Conservation (phyloP, 1,284 basidiomycete species). For the Apiotrichum laibachii region DNA sequence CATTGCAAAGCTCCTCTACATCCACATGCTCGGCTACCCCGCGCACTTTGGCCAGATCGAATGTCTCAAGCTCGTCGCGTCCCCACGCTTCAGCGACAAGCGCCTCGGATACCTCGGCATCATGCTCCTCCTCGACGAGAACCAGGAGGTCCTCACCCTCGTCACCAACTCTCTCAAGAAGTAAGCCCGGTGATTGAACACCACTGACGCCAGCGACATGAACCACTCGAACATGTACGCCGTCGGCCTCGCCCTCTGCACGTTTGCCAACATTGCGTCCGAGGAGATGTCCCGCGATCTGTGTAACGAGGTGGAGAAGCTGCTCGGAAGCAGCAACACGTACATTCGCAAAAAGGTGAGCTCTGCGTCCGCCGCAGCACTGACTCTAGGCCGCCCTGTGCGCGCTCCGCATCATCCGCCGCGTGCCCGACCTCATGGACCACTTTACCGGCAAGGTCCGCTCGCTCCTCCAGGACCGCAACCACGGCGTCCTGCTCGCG, state of each 20-base stretch:
- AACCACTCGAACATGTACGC: constrained; percentile 99
- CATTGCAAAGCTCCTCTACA: constrained; percentile 97
- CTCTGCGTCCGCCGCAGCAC: neutral
- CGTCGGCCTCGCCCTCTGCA: constrained; percentile 94
- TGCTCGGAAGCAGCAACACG: constrained; percentile 94
- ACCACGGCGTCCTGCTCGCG: constrained; percentile 92
- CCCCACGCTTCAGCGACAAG: constrained; percentile 95
- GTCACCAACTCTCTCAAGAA: constrained; percentile 99
- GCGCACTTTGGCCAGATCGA: constrained; percentile 99
- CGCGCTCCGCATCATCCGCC: constrained; percentile 92
- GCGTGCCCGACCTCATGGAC: constrained; percentile 93
- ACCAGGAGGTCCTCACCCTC: constrained; percentile 93
- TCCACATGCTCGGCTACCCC: constrained; percentile 99
- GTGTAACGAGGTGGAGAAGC: constrained; percentile 95
- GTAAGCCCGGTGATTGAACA: constrained; percentile 56
- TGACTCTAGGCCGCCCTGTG: constrained; percentile 81
- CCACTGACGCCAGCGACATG: constrained; percentile 72
- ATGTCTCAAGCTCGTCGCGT: constrained; percentile 98
- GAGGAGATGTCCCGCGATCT: constrained; percentile 98
- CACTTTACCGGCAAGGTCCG: constrained; percentile 88
- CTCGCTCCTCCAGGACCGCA: constrained; percentile 87
- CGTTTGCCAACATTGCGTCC: constrained; percentile 97
- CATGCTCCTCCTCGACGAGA: constrained; percentile 97
- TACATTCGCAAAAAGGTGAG: constrained; percentile 97
- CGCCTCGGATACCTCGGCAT: constrained; percentile 95